Evolutionary conservation across 768 basidiomycete genomes (phyloP), one percentile per base, ranked within the genome.

Genomic region (Amanita inopinata): DNA sequence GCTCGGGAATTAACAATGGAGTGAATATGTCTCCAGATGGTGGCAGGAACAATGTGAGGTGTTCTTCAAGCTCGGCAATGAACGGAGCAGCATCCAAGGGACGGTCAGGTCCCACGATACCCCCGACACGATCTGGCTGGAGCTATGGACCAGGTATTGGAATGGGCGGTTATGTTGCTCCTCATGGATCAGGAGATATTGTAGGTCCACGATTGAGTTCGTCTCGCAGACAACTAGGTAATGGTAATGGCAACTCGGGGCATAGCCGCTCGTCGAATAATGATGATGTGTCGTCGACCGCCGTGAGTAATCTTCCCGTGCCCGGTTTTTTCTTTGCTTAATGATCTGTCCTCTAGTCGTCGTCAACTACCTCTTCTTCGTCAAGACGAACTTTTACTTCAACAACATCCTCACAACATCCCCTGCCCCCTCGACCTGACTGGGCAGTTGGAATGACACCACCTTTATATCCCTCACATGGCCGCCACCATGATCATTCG

Each of bases 401-500:
- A 24, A 75, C 73, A 1, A 67, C 81, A 4, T 85, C 85, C 2
- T 83, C 81, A 15, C 72, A 70, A 51, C 62, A 82, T 63, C 70
- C 87, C 10, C 69, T 91, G 28, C 88, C 88, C 3, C 65, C 85
- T 2, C 71, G 88, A 45, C 88, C 88, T 30, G 88, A 91, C 57
- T 91, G 89, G 88, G 87, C 88, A 12, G 83, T 90, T 3, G 85
- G 85, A 11, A 66, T 90, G 24, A 86, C 82, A 56, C 75, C 85
- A 0, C 80, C 85, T 46, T 78, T 80, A 20, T 83, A 83, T 49
- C 34, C 70, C 22, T 61, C 71, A 1, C 63, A 63, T 19, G 46
- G 61, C 17, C 70, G 78, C 7, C 73, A 78, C 53, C 75, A 76
- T 46, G 76, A 81, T 36, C 67, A 70, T 47, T 59, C 61, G 7